A percentile compares a stretch with the other conserved stretches of the same genome.
Evolutionary conservation across 495 filamentous ascomycete species (phyloP).

Genomic region (Penicillium riverlandense): DNA sequence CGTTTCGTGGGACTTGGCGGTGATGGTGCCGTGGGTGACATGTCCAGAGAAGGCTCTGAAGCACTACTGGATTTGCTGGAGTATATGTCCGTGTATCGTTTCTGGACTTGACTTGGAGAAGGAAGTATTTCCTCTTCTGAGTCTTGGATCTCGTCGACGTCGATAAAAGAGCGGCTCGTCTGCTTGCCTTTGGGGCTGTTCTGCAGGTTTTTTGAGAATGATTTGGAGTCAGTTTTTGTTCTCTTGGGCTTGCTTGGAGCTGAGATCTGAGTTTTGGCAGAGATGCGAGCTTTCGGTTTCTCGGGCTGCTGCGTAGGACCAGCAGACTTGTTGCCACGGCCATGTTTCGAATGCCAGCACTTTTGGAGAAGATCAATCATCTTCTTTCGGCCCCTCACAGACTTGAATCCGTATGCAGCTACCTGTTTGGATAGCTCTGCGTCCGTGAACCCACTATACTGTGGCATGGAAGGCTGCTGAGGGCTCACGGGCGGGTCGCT

Average conservation of each 20-base stretch:
- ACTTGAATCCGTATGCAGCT: slow-evolving; percentile 64
- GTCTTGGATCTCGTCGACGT: slow-evolving; percentile 58
- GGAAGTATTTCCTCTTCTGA: slow-evolving; percentile 46
- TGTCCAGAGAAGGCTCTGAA: slow-evolving; percentile 6
- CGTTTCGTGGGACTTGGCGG: slow-evolving; percentile 6
- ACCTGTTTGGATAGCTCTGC: slow-evolving; percentile 56
- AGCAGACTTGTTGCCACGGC: slow-evolving; percentile 1
- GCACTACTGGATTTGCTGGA: neutral
- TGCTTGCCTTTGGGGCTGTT: neutral
- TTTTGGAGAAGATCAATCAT: slow-evolving; percentile 67
- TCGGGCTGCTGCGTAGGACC: neutral
- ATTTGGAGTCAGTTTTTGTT: neutral
- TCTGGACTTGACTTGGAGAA: slow-evolving; percentile 28
- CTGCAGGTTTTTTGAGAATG: slow-evolving; percentile 1
- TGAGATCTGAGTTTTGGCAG: neutral
- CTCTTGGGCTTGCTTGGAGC: slow-evolving; percentile 3
- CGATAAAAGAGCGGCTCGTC: slow-evolving; percentile 12
- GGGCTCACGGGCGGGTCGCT: slow-evolving; percentile 1
- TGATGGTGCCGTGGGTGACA: slow-evolving; percentile 2
- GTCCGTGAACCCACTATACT: slow-evolving; percentile 58
- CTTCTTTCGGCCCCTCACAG: slow-evolving; percentile 57
- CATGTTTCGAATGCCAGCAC: slow-evolving; percentile 58
- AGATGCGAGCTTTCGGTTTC: neutral
- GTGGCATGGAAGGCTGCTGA: slow-evolving; percentile 39
- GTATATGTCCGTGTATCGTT: slow-evolving; percentile 6